Evolutionary conservation across 208 protist species (phyloP), one percentile per base, ranked within the genome.

Genomic region (Trypanosoma boissoni): DNA sequence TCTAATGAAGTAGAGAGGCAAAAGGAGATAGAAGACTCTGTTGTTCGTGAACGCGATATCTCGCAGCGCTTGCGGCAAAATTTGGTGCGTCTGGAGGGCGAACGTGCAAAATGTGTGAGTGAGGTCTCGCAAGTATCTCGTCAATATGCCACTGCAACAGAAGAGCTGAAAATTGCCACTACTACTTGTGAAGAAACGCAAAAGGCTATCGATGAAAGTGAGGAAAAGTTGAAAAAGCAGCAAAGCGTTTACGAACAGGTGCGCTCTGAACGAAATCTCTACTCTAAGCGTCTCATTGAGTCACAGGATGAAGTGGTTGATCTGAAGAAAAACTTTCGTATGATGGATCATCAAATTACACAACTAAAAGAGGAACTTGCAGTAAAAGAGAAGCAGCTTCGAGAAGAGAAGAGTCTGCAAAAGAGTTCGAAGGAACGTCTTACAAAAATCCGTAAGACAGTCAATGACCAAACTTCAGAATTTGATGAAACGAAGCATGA

Each of bases 251-350:
- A 98, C 44, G 97, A 99, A 72, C 88, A 97, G 48, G 87, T 99
- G 26, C 80, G 97, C 7, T 71, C 89, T 2, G 98, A 99, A 68
- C 69, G 98, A 21, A 99, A 99, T 63, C 75, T 98, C 26, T 98
- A 98, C 68, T 96, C 94, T 16, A 98, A 99, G 75, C 96, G 97
- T 39, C 74, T 99, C 18, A 85, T 99, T 53, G 94, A 99, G 65
- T 77, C 95, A n/a, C 95, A 98, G 58, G 95, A 97, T 51, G 97
- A 99, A 63, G 98, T 99, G 44, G 80, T 91, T n/a, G 97, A 99
- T 52, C 85, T 98, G 59, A 90, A 96, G 53, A 79, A 97, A 52
- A 96, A 97, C 44, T 99, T 99, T 62, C 96, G 98, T 52, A 93
- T 99, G 63, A 97, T 99, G 80, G 94, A 96, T 52, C 97, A 99